Percentiles rank a stretch among this genome's conserved stretches.
phyloP scores from a whole-genome alignment of 148 eudicot species.

The Cornus suecica region DNA sequence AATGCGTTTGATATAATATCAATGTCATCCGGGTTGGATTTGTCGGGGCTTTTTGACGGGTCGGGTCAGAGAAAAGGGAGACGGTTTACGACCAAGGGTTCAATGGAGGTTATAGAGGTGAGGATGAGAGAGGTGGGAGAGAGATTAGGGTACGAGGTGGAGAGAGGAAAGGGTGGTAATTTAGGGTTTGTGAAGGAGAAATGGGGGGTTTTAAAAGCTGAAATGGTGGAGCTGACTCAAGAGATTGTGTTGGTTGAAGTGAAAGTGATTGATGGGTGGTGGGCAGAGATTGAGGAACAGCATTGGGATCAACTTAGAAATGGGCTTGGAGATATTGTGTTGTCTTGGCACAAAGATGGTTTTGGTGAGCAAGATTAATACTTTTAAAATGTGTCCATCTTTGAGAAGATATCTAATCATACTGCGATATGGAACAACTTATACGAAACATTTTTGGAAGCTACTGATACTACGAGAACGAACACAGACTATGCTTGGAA shows the following conservation, averaged over 20 bases:
- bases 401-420: no score
- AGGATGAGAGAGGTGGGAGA: slow-evolving; percentile 47
- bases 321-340: slow-evolving; percentile 53
- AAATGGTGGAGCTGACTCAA: slow-evolving; percentile 47
- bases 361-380: no score
- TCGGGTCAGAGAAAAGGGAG: slow-evolving; percentile 31
- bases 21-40: slow-evolving; percentile 70
- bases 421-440: no score
- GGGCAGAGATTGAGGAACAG: slow-evolving; percentile 36
- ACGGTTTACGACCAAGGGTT: slow-evolving; percentile 46
- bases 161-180: slow-evolving; percentile 38
- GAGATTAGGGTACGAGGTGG: slow-evolving; percentile 53
- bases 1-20: slow-evolving; percentile 82
- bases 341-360: slow-evolving; percentile 47
- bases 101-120: slow-evolving; percentile 43
- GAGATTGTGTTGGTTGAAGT: slow-evolving; percentile 58
- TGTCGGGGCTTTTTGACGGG: slow-evolving; percentile 55
- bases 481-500: no score
- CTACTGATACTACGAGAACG: no score
- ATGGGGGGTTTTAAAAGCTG: slow-evolving; percentile 32
- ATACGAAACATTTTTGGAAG: no score
- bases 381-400: no score
- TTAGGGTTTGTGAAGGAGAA: slow-evolving; percentile 56
- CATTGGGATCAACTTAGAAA: slow-evolving; percentile 57
- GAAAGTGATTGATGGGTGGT: slow-evolving; percentile 41